phyloP scores from a whole-genome alignment of 2,329 filamentous ascomycete genomes.

The Epichloe coenophiala region DNA sequence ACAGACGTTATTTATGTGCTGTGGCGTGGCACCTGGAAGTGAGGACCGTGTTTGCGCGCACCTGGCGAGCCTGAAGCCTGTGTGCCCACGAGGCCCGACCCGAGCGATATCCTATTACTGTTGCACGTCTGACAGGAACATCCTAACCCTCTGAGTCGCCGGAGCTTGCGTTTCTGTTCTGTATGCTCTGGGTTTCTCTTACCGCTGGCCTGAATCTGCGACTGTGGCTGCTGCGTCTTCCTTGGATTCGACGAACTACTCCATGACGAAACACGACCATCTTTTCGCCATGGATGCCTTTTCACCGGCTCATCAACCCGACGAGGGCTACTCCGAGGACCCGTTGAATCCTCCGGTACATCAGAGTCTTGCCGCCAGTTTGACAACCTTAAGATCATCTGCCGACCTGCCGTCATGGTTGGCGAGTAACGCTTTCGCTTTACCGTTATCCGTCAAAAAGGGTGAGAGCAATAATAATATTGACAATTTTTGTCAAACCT shows the following conservation, averaged over 20 bases:
- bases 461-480: conserved; percentile 8
- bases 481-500: conserved; percentile 17
- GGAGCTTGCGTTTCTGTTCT: neutral
- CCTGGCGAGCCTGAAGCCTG: neutral
- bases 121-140: neutral
- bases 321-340: conserved; percentile 83
- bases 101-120: neutral
- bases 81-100: neutral
- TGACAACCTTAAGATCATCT: conserved; percentile 24
- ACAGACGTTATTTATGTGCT: neutral
- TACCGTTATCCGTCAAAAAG: conserved; percentile 34
- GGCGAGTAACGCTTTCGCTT: conserved; percentile 32
- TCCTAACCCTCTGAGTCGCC: neutral
- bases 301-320: conserved; percentile 45
- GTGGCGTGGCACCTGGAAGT: neutral
- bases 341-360: conserved; percentile 33
- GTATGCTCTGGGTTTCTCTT: neutral
- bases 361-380: conserved; percentile 18
- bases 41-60: neutral
- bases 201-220: neutral
- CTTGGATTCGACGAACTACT: neutral
- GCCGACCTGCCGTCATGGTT: conserved; percentile 37
- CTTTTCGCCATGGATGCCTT: conserved; percentile 28
- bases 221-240: neutral
- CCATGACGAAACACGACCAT: conserved; percentile 17